Conservation (phyloP, 2,329 filamentous ascomycete genomes). For the Fusarium pseudoanthophilum region DNA sequence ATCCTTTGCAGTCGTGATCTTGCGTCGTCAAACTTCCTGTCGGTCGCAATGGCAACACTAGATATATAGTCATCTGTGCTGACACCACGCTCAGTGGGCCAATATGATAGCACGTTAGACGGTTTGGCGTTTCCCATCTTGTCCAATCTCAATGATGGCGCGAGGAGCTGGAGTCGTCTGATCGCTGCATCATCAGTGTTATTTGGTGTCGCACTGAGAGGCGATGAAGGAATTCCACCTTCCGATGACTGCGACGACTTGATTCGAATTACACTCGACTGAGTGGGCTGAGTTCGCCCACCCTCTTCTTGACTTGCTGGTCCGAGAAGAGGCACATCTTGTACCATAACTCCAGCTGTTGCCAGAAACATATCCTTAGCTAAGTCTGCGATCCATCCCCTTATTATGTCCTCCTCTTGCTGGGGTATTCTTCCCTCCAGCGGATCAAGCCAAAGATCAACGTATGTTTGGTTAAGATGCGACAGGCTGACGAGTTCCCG, state of each 20-base stretch:
- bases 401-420: conserved; percentile 39
- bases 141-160: conserved; percentile 44
- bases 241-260: conserved; percentile 42
- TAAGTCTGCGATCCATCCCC: conserved; percentile 47
- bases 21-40: conserved; percentile 50
- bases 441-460: conserved; percentile 48
- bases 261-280: conserved; percentile 29
- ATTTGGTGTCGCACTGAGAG: conserved; percentile 19
- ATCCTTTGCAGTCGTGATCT: conserved; percentile 49
- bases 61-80: conserved; percentile 52
- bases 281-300: conserved; percentile 18
- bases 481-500: conserved; percentile 43
- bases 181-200: conserved; percentile 45
- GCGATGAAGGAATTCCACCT: conserved; percentile 38
- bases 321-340: conserved; percentile 48
- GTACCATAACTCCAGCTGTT: conserved; percentile 50
- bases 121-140: conserved; percentile 44
- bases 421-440: conserved; percentile 38
- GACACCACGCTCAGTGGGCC: conserved; percentile 53
- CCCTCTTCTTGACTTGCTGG: conserved; percentile 14
- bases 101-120: conserved; percentile 50
- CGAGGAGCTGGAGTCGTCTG: conserved; percentile 50
- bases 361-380: conserved; percentile 51
- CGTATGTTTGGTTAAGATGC: conserved; percentile 45
- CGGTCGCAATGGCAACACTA: conserved; percentile 51